Base-by-base conservation (phyloP, 139 green algal species). In the Picochlorum sp. region DNA sequence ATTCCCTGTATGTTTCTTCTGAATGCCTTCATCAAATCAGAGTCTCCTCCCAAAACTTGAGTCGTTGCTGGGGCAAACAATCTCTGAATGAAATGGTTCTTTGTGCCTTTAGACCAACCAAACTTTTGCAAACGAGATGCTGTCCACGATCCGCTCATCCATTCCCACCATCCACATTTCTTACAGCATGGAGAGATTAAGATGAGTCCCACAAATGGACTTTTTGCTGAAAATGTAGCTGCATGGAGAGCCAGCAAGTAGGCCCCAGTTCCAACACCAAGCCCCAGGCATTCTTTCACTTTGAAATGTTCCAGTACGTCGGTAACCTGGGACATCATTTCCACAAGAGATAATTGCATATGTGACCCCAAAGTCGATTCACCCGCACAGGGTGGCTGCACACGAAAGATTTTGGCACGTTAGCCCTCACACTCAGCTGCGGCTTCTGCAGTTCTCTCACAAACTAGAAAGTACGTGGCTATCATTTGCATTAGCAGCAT, bases 81-180 rank as follows among this genome's bases (percentile, higher is more conserved):
- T 2, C 63, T 26, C 26, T 55, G 32, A 9, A 50, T 24, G 7
- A 70, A 39, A 24, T 64, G 50, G 4, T 61, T n/a, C 32, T 56
- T 55, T 29, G 41, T 30, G 6, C 28, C 25, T 1, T 13, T 33
- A 13, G 37, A 20, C 57, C 62, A 66, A 33, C 67, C 67, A 20
- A 28, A 43, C 14, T 31, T 26, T 32, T 18, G 20, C 9, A 77
- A 44, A 32, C 55, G 55, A 36, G 24, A 36, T 5, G 56, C 49
- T 30, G 67, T 51, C 16, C 44, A 25, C 0, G n/a, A 50, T 25
- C 70, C 70, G 25, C 47, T 68, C 26, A 1, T 33, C 70, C 70
- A 78, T 45, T 78, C 70, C 66, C 66, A 75, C 70, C 70, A 78
- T n/a, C 52, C 29, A 20, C 64, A 28, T 24, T 20, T 33, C 29